Base-by-base conservation (phyloP, 495 filamentous ascomycete genomes). In the Lepraria neglecta region DNA sequence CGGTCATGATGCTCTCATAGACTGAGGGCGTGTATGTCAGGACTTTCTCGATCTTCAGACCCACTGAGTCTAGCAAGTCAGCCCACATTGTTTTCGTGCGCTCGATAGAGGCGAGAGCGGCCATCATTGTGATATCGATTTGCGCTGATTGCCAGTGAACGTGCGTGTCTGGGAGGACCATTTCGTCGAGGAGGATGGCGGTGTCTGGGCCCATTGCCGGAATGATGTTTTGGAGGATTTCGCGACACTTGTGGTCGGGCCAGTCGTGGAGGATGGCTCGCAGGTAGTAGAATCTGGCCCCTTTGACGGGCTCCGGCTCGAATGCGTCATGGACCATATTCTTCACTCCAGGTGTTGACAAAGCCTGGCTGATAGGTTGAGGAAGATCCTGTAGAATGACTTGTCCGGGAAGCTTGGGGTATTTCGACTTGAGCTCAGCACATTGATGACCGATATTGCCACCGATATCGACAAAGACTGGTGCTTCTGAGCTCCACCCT, bases 321-420 rank as follows among this genome's bases (percentile, higher is more conserved):
- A 79, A 83, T 69, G 84, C 82, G 68, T 84, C 72, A 33, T 82
- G 69, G 1, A 65, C 71, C 60, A 76, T 70, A n/a, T 69, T 67
- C 59, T 79, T 72, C 9, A 85, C 75, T 0, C 81, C 79, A 4
- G 74, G 66, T 27, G 73, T 71, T 0, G 67, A 64, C 6, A 70
- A 54, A 0, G 74, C 72, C 19, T 69, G 66, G 4, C 67, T 63
- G 10, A 82, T 66, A 2, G 73, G 72, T 31, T 72, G 65, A 4
- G 76, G 70, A 1, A 79, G 70, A 61, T 86, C 83, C 60, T 87
- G 81, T 1, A 85, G 63, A 12, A 85, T 66, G n/a, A 86, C 68
- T 24, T 68, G 67, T 0, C 77, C 79, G 0, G 70, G 61, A 0
- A 81, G 65, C 19, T 72, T 51, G 0, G 77, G 77, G 27, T 71